Evolutionary conservation across 73 alveolate species (phyloP).

Genomic region (Paramecium bursaria): DNA sequence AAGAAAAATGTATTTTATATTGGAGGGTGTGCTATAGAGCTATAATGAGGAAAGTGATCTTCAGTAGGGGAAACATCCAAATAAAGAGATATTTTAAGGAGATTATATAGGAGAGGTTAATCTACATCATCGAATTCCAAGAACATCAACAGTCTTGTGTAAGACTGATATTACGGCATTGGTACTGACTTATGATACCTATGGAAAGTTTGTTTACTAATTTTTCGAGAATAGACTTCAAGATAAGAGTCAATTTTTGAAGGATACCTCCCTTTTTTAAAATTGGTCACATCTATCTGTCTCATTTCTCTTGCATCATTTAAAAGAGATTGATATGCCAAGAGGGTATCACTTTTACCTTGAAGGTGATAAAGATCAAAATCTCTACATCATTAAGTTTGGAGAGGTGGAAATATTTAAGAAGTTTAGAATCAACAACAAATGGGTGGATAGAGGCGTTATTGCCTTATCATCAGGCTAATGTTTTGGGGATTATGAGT

Average conservation of each 20-base stretch:
- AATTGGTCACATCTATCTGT: constrained; percentile 21
- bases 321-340: neutral
- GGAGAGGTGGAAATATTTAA: constrained; percentile 22
- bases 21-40: constrained; percentile 19
- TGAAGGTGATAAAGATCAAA: constrained; percentile 16
- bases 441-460: neutral
- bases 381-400: constrained; percentile 7
- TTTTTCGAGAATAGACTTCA: constrained; percentile 12
- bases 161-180: neutral
- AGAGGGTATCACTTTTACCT: constrained; percentile 15
- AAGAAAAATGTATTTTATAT: constrained; percentile 56
- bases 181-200: neutral
- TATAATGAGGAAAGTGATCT: constrained; percentile 6
- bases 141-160: constrained; percentile 56
- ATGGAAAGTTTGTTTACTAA: constrained; percentile 10
- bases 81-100: constrained; percentile 27
- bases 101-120: constrained; percentile 56
- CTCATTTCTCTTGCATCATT: constrained; percentile 28
- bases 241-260: constrained; percentile 15
- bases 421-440: neutral
- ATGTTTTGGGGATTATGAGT: constrained; percentile 60
- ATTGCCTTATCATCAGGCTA: neutral
- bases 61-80: constrained; percentile 3
- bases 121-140: constrained; percentile 53
- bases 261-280: constrained; percentile 20